Evolutionary conservation across 164 flowering plant genomes (phyloP), one percentile per base, ranked within the genome.

Genomic region (Magnolia kwangsiensis): DNA sequence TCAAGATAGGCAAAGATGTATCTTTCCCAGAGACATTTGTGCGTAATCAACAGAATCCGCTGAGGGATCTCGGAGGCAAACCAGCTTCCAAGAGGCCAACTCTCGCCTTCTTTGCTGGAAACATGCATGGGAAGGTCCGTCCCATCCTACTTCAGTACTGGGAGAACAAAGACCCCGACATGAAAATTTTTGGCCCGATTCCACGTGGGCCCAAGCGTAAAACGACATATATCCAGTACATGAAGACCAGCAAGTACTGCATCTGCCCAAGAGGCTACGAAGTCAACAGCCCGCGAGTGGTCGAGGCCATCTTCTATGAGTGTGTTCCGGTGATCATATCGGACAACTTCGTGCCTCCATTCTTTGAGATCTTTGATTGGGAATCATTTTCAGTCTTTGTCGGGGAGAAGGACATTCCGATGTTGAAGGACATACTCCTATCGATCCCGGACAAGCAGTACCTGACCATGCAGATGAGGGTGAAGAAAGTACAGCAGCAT

Each of bases 81-180:
- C 74, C 74, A 49, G 73, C 85, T 7, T 78, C 82, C 2, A 19
- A 74, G 73, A 81, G 85, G 69, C 21, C 55, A 55, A 75, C 76
- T 63, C 87, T 85, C n/a, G 87, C 87, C 18, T 85, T 85, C 81
- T 85, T 81, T 76, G 87, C 87, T 21, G 87, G 87, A 31, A 76
- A 63, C 63, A 76, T 82, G 82, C 87, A 85, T 68, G 87, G 87
- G 8, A 75, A 69, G 67, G 61, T 85, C 8, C 83, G 87, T 14
- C 84, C 82, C 1, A 72, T 83, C 27, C 67, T 85, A 14, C 78
- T 83, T 5, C 31, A 81, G 65, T 59, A 85, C 65, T 85, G 87
- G 87, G 76, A 74, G 74, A 76, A 76, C 73, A 82, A 78, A 78
- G 87, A 85, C 69, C 78, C 82, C 4, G 55, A 58, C 49, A 76